phyloP scores from a whole-genome alignment of 2,329 filamentous ascomycete species.

The Exutisphaerella laricina region DNA sequence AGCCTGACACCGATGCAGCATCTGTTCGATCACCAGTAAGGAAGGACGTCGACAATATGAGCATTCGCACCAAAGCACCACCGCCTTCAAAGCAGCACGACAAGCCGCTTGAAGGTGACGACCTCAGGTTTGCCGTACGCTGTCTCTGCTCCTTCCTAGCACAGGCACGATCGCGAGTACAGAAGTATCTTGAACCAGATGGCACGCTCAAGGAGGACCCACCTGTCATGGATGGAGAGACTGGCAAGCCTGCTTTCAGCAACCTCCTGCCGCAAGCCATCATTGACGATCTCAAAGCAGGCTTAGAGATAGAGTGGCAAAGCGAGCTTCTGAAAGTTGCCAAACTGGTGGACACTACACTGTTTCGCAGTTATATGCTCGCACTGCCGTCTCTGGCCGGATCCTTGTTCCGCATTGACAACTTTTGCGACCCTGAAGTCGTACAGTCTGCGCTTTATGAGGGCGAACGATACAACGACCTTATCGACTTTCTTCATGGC shows the following conservation, averaged over 20 bases:
- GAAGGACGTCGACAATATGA: constrained; percentile 53
- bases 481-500: constrained; percentile 96
- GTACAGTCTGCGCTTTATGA: constrained; percentile 90
- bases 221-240: constrained; percentile 35
- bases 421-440: constrained; percentile 93
- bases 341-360: constrained; percentile 81
- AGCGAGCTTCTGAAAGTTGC: constrained; percentile 70
- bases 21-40: constrained; percentile 58
- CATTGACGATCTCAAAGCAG: constrained; percentile 17
- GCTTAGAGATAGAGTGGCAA: constrained; percentile 55
- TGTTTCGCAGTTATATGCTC: constrained; percentile 95
- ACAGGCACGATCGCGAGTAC: constrained; percentile 65
- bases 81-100: constrained; percentile 40
- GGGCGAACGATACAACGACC: constrained; percentile 79
- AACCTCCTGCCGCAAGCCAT: constrained; percentile 33
- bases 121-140: constrained; percentile 72
- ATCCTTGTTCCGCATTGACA: constrained; percentile 88
- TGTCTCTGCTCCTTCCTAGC: constrained; percentile 85
- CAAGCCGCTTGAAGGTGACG: constrained; percentile 65
- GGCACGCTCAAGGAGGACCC: constrained; percentile 55
- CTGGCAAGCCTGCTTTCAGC: constrained; percentile 41
- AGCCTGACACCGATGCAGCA: constrained; percentile 45
- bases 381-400: constrained; percentile 77
- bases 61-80: constrained; percentile 44
- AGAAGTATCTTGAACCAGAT: constrained; percentile 55